Conservation (phyloP, 2,329 filamentous ascomycete genomes). For the Dendryphion nanum region DNA sequence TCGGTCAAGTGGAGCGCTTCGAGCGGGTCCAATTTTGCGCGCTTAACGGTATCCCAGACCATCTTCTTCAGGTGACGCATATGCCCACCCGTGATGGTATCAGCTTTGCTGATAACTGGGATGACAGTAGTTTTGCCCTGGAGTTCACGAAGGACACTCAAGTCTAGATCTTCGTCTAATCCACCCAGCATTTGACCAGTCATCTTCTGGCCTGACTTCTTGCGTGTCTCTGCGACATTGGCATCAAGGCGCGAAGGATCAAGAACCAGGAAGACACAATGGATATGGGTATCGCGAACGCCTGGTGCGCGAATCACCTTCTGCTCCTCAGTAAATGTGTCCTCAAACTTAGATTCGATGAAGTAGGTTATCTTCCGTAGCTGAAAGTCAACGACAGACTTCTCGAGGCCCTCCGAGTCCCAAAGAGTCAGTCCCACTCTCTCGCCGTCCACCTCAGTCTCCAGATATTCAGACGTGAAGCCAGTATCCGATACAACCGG, state of each 20-base stretch:
- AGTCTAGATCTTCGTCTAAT: slow-evolving; percentile 83
- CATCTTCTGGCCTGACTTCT: slow-evolving; percentile 52
- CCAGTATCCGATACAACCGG: slow-evolving; percentile 47
- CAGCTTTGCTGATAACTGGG: slow-evolving; percentile 92
- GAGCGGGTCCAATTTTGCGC: slow-evolving; percentile 81
- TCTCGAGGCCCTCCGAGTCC: slow-evolving; percentile 95
- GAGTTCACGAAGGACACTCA: slow-evolving; percentile 84
- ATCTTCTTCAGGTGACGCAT: slow-evolving; percentile 90
- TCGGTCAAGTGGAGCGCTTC: slow-evolving; percentile 83
- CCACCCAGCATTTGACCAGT: slow-evolving; percentile 60
- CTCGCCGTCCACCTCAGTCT: slow-evolving; percentile 92
- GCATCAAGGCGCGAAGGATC: slow-evolving; percentile 83
- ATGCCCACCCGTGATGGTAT: slow-evolving; percentile 92
- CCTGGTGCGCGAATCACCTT: slow-evolving; percentile 93
- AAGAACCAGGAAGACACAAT: slow-evolving; percentile 88
- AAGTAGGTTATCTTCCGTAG: slow-evolving; percentile 88
- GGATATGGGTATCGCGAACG: slow-evolving; percentile 93
- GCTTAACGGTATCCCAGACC: slow-evolving; percentile 85
- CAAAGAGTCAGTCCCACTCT: slow-evolving; percentile 89
- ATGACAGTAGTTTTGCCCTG: slow-evolving; percentile 94
- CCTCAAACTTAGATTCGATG: slow-evolving; percentile 96
- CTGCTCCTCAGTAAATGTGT: slow-evolving; percentile 96
- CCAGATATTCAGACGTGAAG: slow-evolving; percentile 85
- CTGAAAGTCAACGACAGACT: slow-evolving; percentile 92
- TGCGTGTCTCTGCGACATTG: slow-evolving; percentile 67